A percentile compares a stretch with the other conserved stretches of the same genome.
These are phyloP conservation scores for Phoma sp. DNA, from an alignment of 2,329 filamentous ascomycete genomes.

Conservation along the genomic window DNA sequence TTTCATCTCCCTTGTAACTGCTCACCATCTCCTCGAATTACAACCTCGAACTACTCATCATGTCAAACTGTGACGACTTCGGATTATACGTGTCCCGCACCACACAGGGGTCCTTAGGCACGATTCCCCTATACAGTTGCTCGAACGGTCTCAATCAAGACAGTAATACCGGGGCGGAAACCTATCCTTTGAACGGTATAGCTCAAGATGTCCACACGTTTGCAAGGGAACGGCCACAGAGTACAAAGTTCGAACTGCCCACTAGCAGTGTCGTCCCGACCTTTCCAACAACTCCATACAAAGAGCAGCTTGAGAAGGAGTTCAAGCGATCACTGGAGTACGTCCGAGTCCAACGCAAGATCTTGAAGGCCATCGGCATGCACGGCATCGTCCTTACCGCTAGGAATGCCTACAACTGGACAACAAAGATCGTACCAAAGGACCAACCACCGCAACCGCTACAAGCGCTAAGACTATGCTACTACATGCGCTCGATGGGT, in stretches of 20 bases:
- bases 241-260: not conserved
- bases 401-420: conserved; percentile 23
- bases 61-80: conserved; percentile 13
- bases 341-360: conserved; percentile 23
- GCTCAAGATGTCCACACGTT: not conserved
- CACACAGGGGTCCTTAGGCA: not conserved
- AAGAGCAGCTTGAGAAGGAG: conserved; percentile 23
- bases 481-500: conserved; percentile 40
- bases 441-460: not conserved
- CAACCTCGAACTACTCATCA: too few relatives aligned
- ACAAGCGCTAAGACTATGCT: conserved; percentile 38
- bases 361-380: conserved; percentile 21
- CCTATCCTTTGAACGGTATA: not conserved
- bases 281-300: conserved; percentile 25
- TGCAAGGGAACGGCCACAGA: conserved; percentile 3
- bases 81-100: not conserved
- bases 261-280: conserved; percentile 15
- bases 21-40: too few relatives aligned
- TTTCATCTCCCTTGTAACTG: too few relatives aligned
- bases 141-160: not conserved
- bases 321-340: conserved; percentile 24
- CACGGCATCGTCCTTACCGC: conserved; percentile 24
- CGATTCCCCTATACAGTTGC: not conserved
- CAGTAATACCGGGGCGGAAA: not conserved
- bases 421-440: conserved; percentile 15